Evolutionary conservation across 345 rosid genomes (phyloP), one percentile per base, ranked within the genome.

Genomic region (Ceriops decandra): DNA sequence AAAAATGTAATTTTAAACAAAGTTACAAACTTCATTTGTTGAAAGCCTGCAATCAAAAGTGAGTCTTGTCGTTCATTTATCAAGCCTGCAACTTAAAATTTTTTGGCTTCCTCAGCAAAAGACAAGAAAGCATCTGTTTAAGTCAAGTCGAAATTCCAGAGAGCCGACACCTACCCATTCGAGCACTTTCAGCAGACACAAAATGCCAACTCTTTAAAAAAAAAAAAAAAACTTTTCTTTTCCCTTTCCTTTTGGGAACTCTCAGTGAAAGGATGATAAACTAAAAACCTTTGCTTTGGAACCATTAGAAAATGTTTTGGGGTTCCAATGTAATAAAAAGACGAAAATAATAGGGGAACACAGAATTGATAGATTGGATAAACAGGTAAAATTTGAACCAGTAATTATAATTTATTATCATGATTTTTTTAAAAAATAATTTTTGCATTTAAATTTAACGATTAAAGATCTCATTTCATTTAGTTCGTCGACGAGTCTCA

Each of bases 231-330:
- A 24, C 11, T 7, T 8, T n/a, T 53, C 26, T 21, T n/a, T 53
- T 8, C 57, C 11, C 26, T 53, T n/a, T 20, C 59, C 11, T 9
- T 54, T 54, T 3, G 28, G 28, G 16, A 54, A 13, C 15, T 54
- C 59, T 54, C 5, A 24, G 10, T 21, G 5, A 54, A 9, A 22
- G 59, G 4, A 54, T 21, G 16, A 22, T 9, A 54, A 22, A 26
- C 59, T 10, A 15, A 42, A 42, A 60, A 30, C 36, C 33, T 31
- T 31, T 63, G 63, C 31, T 62, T 31, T 57, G 63, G 46, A 68
- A 53, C 22, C 3, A 13, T n/a, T 66, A 49, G 24, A 46, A 58
- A 66, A 52, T 54, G 64, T 66, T 66, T 42, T 36, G 61, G 8
- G 33, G 33, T 64, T 69, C 57, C 74, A 60, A 52, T 21, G 61